Base-by-base conservation (phyloP, 129 eudicot genomes). In the Flaveria trinervia region DNA sequence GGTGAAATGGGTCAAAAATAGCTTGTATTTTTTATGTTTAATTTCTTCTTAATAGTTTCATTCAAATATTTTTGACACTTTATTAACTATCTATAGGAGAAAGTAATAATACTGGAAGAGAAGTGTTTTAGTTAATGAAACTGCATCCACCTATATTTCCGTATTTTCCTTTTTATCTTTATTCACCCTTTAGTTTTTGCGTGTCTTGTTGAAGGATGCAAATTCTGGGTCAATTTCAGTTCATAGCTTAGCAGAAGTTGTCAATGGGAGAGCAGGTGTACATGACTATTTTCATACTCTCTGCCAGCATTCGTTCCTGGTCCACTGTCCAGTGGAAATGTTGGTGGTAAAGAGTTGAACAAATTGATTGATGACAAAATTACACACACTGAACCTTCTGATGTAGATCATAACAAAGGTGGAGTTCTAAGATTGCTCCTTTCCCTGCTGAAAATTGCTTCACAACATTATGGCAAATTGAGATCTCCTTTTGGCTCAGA, bases 401-500 rank as follows among this genome's bases (percentile, higher is more conserved):
- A 84, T 68, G 68, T 81, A 68, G 90, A 85, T 75, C 79, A 82
- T 65, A 78, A 85, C 78, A 80, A 85, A 75, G 83, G 71, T 46
- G 89, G 86, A 76, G 89, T 80, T 72, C 74, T 89, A 83, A 84
- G 64, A 74, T 82, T 91, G 80, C 96, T 94, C 60, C 88, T 94
- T 25, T 91, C 94, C 26, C 85, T 94, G 83, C 96, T 94, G 55
- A 94, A 86, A 87, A 87, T 94, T 74, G 87, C 93, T 66, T 85
- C 87, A 57, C 97, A 91, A 79, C 93, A 91, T 77, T 89, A 94
- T 80, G 99, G 99, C 13, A 94, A 91, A 82, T 88, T 94, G 18
- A 95, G 99, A 70, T 91, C 97, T 70, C 92, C 96, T 73, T 89
- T 89, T 84, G 99, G 99, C 72, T 69, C 96, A 7, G 97, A 94